A percentile compares a stretch with the other conserved stretches of the same genome.
Conservation (phyloP, 1,284 basidiomycete species). For the Cystobasidium pallidum region DNA sequence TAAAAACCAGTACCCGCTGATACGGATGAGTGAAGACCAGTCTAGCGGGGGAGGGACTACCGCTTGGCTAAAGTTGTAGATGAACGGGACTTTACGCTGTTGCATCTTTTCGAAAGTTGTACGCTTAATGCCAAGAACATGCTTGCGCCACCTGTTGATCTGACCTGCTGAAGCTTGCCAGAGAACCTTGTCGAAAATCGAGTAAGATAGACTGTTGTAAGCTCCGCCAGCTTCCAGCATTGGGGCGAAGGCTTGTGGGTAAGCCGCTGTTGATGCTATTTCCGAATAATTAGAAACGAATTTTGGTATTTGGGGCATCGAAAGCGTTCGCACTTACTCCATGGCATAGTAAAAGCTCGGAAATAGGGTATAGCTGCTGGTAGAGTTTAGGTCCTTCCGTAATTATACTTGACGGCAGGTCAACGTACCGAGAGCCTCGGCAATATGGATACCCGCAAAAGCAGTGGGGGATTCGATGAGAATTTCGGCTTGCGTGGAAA, state of each 20-base stretch:
- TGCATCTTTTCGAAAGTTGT: constrained; percentile 92
- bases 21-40: constrained; percentile 7
- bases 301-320: no score
- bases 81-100: constrained; percentile 92
- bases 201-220: constrained; percentile 17
- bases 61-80: constrained; percentile 64
- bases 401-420: no score
- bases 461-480: constrained; percentile 17
- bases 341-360: constrained; percentile 29
- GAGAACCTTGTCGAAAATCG: constrained; percentile 12
- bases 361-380: constrained; percentile 16
- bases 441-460: constrained; percentile 24
- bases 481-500: not conserved
- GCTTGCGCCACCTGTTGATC: constrained; percentile 77
- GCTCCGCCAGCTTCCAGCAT: not conserved
- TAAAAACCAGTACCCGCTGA: constrained; percentile 25
- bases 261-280: constrained; percentile 5
- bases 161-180: constrained; percentile 28
- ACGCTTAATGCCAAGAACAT: constrained; percentile 70
- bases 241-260: constrained; percentile 28
- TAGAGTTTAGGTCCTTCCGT: not conserved
- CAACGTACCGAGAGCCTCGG: constrained; percentile 12
- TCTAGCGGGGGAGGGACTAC: constrained; percentile 20
- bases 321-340: constrained; percentile 6
- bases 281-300: not conserved